Evolutionary conservation across 805 yeast species (phyloP), one percentile per base, ranked within the genome.

Genomic region (Vanderwaltozyma polyspora): DNA sequence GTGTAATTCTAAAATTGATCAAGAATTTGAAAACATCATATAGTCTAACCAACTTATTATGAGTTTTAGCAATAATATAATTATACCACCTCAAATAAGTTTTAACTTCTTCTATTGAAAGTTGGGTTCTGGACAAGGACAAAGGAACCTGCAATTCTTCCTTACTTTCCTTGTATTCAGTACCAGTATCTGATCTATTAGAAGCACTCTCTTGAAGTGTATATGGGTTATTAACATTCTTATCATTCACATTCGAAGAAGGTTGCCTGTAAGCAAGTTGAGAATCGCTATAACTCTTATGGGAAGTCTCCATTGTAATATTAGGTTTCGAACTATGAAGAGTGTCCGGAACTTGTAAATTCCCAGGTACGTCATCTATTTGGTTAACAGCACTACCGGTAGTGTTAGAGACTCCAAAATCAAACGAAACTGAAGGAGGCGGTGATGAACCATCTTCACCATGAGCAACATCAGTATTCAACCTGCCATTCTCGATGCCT

Each of bases 1-100:
- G 67, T 2, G 75, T 49, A 11, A 89, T 60, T 36, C 74, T 76
- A 63, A 89, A 89, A 55, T 89, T 87, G n/a, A 43, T 29, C 38
- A 91, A 63, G 53, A 89, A 89, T 31, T 63, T 63, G 57, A 81
- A 76, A n/a, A 84, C 82, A 53, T 91, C 97, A 9, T 67, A 70
- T 41, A 89, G 61, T 4, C 76, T 67, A 6, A 89, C 75, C 22
- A 82, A 60, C 40, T 77, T 68, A 28, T 76, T 68, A 25, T 76
- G 76, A 42, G 80, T 79, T 34, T 87, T 70, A 29, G 81, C 68
- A 25, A 81, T 69, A 22, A 89, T 74, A 49, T 84, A 87, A 44
- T 85, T 79, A 56, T 87, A 89, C 98, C 98, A 89, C 44, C 95
- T 66, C 45, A 89, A 72, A 57, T 89, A 89, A 1, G 95, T 81